These are phyloP conservation scores for Platanthera zijinensis DNA, from an alignment of 106 monocot species.

Conservation along the genomic window DNA sequence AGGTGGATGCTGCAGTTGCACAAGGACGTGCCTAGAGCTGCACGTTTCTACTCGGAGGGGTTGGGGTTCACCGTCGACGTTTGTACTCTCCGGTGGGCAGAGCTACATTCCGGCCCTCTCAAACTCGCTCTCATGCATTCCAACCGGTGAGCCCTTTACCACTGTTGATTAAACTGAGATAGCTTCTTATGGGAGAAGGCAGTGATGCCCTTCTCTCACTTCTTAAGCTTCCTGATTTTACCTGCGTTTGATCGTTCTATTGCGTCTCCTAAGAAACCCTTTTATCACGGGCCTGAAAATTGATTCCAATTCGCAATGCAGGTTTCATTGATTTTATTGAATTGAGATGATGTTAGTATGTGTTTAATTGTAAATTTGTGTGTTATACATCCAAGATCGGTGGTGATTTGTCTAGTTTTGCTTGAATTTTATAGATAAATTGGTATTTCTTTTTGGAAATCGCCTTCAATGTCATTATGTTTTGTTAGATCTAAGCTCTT, in stretches of 20 bases:
- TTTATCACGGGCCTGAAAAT: background rate
- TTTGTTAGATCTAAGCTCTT: no score
- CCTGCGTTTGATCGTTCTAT: background rate
- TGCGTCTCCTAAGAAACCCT: background rate
- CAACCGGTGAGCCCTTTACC: slow-evolving; percentile 5
- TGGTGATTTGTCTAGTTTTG: background rate
- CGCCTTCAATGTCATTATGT: no score
- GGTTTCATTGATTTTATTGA: no score
- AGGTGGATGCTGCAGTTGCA: slow-evolving; percentile 84
- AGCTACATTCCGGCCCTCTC: slow-evolving; percentile 78
- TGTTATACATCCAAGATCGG: background rate
- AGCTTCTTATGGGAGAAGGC: background rate
- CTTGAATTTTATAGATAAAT: background rate
- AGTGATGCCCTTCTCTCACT: background rate
- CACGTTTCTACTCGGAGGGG: slow-evolving; percentile 75
- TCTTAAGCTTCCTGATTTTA: background rate
- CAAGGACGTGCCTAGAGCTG: slow-evolving; percentile 78
- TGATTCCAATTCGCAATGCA: no score
- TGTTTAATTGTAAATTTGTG: background rate
- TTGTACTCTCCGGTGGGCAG: slow-evolving; percentile 88
- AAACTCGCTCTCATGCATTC: slow-evolving; percentile 88
- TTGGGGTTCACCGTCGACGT: slow-evolving; percentile 64
- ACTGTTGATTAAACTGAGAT: background rate
- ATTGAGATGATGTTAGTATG: no score
- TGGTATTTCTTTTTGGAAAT: background rate